phyloP scores from a whole-genome alignment of 2,329 filamentous ascomycete species.

The Diplodia corticola region DNA sequence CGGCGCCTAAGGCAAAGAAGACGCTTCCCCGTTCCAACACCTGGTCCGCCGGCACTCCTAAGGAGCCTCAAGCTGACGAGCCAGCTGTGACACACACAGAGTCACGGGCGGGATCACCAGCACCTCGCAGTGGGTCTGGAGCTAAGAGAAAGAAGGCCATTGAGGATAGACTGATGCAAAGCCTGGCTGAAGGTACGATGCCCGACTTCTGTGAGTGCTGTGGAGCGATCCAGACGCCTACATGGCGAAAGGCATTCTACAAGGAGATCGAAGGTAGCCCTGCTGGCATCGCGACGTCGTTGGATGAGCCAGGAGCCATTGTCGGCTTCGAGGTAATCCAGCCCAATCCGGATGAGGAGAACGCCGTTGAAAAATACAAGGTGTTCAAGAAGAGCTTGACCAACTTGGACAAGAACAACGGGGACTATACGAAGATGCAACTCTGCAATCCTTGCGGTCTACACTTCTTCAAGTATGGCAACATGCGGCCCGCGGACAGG shows the following conservation, averaged over 20 bases:
- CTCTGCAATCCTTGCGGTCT: constrained; percentile 96
- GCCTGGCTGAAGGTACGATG: constrained; percentile 76
- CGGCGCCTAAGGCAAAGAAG: constrained; percentile 31
- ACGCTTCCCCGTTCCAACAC: constrained; percentile 38
- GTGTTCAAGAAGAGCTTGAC: constrained; percentile 74
- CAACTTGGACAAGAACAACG: constrained; percentile 61
- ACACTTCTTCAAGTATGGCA: constrained; percentile 87
- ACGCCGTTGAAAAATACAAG: constrained; percentile 66
- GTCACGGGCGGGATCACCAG: constrained; percentile 13
- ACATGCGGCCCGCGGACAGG: constrained; percentile 76
- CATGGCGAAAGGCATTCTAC: constrained; percentile 81
- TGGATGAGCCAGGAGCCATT: constrained; percentile 68
- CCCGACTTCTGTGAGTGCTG: constrained; percentile 91
- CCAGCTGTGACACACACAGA: neutral
- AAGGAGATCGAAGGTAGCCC: constrained; percentile 66
- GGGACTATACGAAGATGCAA: constrained; percentile 66
- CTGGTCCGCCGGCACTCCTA: constrained; percentile 34
- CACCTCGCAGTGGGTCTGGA: constrained; percentile 50
- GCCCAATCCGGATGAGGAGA: constrained; percentile 51
- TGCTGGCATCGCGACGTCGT: constrained; percentile 67
- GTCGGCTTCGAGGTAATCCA: constrained; percentile 37
- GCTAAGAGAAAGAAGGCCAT: constrained; percentile 68
- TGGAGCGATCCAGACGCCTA: constrained; percentile 91
- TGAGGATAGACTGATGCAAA: constrained; percentile 55
- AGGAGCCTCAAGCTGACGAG: constrained; percentile 36